Evolutionary conservation across 371 early-diverging fungal genomes (phyloP).

Genomic region (Mucor sp.): DNA sequence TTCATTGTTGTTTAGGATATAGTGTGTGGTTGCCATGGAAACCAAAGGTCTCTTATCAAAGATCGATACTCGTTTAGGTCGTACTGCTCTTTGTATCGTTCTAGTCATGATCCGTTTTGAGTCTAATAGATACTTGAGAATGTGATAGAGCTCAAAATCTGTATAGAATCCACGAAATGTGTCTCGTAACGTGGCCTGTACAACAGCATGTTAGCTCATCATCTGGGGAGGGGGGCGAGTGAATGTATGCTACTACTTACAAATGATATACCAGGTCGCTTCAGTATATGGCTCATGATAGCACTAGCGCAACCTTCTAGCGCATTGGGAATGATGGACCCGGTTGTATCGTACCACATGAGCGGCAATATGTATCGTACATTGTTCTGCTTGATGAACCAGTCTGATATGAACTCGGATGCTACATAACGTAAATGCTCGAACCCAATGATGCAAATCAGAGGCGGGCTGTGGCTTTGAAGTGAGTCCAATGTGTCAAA

Average conservation of each 20-base stretch:
- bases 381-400: conserved; percentile 1
- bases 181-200: conserved; percentile 7
- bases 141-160: conserved; percentile 12
- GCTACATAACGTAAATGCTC: conserved; percentile 11
- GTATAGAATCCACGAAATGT: conserved; percentile 8
- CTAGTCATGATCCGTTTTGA: not conserved
- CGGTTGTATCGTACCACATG: conserved; percentile 22
- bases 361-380: not conserved
- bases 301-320: conserved; percentile 17
- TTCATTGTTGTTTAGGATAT: not conserved
- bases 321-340: conserved; percentile 5
- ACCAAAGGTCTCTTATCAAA: not conserved
- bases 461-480: not conserved
- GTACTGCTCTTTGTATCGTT: not conserved
- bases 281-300: conserved; percentile 15
- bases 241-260: conserved; percentile 14
- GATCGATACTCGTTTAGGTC: not conserved
- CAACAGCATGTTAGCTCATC: no score
- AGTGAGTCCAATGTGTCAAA: not conserved
- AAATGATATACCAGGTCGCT: conserved; percentile 16
- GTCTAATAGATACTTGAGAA: conserved; percentile 11
- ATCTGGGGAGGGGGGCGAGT: no score
- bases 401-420: not conserved
- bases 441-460: conserved; percentile 15
- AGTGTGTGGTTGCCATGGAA: not conserved